Percentiles rank a stretch among this genome's conserved stretches.
phyloP scores from a whole-genome alignment of 2,329 filamentous ascomycete genomes.

The Aspergillus aculeatinus region DNA sequence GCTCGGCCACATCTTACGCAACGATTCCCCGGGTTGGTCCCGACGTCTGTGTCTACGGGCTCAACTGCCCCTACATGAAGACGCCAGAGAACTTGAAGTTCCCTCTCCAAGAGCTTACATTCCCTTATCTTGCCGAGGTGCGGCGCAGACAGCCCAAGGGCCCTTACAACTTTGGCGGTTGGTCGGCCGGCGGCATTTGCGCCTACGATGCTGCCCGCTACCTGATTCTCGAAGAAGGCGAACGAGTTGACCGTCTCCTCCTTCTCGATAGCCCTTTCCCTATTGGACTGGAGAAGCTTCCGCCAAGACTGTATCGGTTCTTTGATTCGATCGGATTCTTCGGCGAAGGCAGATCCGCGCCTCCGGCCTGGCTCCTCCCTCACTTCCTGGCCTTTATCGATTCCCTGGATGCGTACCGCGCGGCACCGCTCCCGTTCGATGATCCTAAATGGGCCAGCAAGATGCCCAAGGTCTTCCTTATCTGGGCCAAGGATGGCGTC shows the following conservation, averaged over 20 bases:
- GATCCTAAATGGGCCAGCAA: conserved; percentile 31
- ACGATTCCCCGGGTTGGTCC: conserved; percentile 42
- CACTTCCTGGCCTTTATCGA: conserved; percentile 54
- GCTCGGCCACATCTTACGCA: conserved; percentile 48
- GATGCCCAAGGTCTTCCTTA: conserved; percentile 44
- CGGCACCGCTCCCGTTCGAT: conserved; percentile 31
- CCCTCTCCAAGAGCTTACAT: conserved; percentile 37
- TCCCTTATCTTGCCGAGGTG: conserved; percentile 45
- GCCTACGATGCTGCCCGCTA: conserved; percentile 67
- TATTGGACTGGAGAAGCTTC: conserved; percentile 66
- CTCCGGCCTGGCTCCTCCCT: conserved; percentile 51
- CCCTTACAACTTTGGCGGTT: conserved; percentile 68
- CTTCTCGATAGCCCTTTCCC: conserved; percentile 68
- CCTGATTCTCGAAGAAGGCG: conserved; percentile 53
- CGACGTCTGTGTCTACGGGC: conserved; percentile 44
- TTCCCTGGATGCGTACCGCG: conserved; percentile 47
- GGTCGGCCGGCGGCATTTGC: conserved; percentile 74
- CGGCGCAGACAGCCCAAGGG: conserved; percentile 49
- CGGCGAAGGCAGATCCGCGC: conserved; percentile 44
- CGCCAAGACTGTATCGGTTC: conserved; percentile 52
- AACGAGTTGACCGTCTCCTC: conserved; percentile 60
- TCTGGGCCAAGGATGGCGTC: conserved; percentile 52
- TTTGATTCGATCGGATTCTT: conserved; percentile 51
- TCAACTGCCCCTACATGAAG: conserved; percentile 48
- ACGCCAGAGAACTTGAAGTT: conserved; percentile 37